These are phyloP conservation scores for Hypoxylon sp. DNA, from an alignment of 2,329 filamentous ascomycete genomes.

Conservation along the genomic window DNA sequence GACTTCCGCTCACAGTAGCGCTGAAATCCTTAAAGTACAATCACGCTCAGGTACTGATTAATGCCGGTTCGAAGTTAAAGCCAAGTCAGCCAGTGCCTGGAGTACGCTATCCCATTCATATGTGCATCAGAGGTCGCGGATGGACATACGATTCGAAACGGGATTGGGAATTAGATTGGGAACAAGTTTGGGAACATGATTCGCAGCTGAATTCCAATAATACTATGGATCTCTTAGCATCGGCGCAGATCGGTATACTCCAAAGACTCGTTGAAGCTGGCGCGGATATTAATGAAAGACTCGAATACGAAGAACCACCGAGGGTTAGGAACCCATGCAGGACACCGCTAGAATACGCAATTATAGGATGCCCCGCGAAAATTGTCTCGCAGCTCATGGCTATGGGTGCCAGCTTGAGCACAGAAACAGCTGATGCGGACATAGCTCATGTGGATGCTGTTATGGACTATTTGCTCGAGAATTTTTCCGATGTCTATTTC, in stretches of 20 bases:
- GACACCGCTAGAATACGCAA: slow-evolving; percentile 5
- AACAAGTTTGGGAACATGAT: no score
- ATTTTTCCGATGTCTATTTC: neutral
- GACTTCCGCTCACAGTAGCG: slow-evolving; percentile 3
- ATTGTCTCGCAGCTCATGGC: neutral
- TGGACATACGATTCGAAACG: no score
- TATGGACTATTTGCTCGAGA: neutral
- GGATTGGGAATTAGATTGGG: no score
- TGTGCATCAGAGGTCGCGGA: no score
- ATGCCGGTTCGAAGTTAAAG: slow-evolving; percentile 17
- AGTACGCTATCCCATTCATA: neutral
- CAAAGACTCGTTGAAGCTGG: slow-evolving; percentile 5
- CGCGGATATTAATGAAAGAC: slow-evolving; percentile 2
- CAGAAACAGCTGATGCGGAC: neutral
- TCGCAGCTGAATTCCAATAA: no score
- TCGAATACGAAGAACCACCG: no score
- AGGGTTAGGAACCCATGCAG: neutral
- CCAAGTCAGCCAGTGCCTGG: neutral
- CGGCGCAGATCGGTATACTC: neutral
- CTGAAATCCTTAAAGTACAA: neutral
- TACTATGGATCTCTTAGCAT: neutral
- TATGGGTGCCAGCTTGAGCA: neutral
- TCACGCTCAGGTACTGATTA: slow-evolving; percentile 3
- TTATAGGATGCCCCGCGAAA: neutral
- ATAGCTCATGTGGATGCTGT: neutral